Evolutionary conservation across 768 basidiomycete genomes (phyloP), one percentile per base, ranked within the genome.

Genomic region (Infundibulicybe gibba): DNA sequence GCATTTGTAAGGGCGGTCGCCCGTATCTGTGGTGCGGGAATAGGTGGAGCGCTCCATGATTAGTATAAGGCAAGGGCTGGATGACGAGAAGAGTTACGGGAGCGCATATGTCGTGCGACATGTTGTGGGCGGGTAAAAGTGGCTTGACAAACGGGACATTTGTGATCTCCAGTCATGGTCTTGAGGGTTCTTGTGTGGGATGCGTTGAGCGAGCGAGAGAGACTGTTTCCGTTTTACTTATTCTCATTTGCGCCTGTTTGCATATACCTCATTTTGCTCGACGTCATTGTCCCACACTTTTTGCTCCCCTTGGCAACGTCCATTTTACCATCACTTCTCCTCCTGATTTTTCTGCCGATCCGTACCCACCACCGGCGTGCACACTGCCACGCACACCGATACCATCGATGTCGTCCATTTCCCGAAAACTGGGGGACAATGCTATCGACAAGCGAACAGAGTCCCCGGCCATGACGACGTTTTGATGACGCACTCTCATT

Each of bases 41-140:
- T 47, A 41, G 41, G 39, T 40, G 40, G 52, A 31, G 40, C 47
- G 58, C 58, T 52, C 51, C 57, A 55, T 49, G 49, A 35, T 32
- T 48, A 41, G 19, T 48, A 42, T 43, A 40, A 51, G 42, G 45
- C 44, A 49, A 44, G 41, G 50, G 45, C 15, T 38, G 51, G 52
- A 39, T 52, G 43, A 48, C 32, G 25, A 25, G 25, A 25, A 48
- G 40, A 83, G 88, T 69, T 70, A 91, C 88, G 90, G 55, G 88
- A 90, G 64, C 90, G 82, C 89, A 92, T 91, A 66, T 91, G 90
- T 42, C 90, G 71, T 0, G 88, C 87, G 40, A 93, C 90, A 80
- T 93, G 90, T 58, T 92, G 90, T 21, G 90, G 90, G 44, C 90
- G 77, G 17, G 90, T 93, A 54, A 93, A 93, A 0, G 89, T 90